Base-by-base conservation (phyloP, 1,284 basidiomycete species). In the Ceratobasidium sp. region DNA sequence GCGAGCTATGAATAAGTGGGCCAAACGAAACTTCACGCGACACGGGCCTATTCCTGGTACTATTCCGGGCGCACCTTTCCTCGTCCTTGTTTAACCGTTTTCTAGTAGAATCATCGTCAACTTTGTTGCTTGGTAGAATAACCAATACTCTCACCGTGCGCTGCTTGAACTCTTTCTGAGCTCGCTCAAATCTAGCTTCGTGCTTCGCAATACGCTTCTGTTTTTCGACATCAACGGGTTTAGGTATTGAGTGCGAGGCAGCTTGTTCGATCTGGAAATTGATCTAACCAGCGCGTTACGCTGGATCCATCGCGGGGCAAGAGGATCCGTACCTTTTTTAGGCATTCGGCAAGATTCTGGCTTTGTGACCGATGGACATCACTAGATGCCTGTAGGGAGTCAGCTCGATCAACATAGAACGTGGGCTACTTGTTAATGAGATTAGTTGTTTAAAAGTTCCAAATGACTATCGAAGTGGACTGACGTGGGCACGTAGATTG, bases 341-440 rank as follows among this genome's bases (percentile, higher is more conserved):
- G 24, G 29, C 66, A 69, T 29, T 69, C 66, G 4, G 66, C 51
- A 15, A 69, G 48, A 29, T 69, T 69, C 24, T 69, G 66, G 17
- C 66, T 69, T 29, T 69, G 66, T 6, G 66, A 69, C 22, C 66
- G 66, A 48, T 69, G 66, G 4, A 69, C 66, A 48, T 69, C 66
- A 19, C 66, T 69, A 1, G 66, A 69, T 1, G 44, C 27, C 45
- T 69, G 66, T 2, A 69, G 27, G 19, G 66, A 56, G 24, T 69
- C 66, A 22, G n/a, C 57, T 3, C 66, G 66, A 15, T 45, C 66
- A 19, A 69, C 27, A 47, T 69, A 69, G 47, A 27, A 57, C 8
- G 53, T 57, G n/a, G 51, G 50, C 65, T 67, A 22, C 47, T n/a
- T n/a, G 53, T 27, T 6, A 17, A 36, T 29, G 11, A 3, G 27